Evolutionary conservation across 2,329 filamentous ascomycete genomes (phyloP).

Genomic region (Ophiostoma quercus): DNA sequence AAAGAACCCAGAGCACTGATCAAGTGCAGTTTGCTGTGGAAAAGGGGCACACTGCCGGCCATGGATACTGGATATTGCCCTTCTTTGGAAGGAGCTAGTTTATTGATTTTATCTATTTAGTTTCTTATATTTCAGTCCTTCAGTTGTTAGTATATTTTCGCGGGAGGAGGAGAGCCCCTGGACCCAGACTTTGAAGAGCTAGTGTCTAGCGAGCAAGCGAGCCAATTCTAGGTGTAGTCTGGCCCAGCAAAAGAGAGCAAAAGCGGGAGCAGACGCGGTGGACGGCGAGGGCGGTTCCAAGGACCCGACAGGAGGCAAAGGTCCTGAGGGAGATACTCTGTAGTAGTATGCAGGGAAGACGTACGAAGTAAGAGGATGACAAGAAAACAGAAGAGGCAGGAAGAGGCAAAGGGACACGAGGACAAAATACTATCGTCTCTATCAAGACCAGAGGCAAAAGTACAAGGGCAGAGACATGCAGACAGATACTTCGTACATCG

Average conservation of each 20-base stretch:
- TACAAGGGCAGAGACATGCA: background rate
- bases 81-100: constrained; percentile 6
- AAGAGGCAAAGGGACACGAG: background rate
- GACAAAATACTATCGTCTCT: too few relatives aligned
- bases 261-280: background rate
- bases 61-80: background rate
- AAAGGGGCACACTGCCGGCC: background rate
- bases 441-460: background rate
- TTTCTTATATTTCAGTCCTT: background rate
- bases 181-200: constrained; percentile 7
- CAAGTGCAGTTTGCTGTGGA: background rate
- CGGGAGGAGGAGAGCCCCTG: background rate
- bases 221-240: background rate
- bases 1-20: background rate
- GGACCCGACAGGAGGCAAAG: background rate
- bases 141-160: background rate
- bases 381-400: background rate
- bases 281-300: background rate
- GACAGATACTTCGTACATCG: background rate
- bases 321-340: background rate
- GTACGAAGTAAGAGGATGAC: background rate
- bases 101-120: background rate
- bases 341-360: too few relatives aligned
- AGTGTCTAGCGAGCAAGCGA: background rate
- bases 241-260: too few relatives aligned